Base-by-base conservation (phyloP, 2,329 filamentous ascomycete genomes). In the Dactylellina leptospora region DNA sequence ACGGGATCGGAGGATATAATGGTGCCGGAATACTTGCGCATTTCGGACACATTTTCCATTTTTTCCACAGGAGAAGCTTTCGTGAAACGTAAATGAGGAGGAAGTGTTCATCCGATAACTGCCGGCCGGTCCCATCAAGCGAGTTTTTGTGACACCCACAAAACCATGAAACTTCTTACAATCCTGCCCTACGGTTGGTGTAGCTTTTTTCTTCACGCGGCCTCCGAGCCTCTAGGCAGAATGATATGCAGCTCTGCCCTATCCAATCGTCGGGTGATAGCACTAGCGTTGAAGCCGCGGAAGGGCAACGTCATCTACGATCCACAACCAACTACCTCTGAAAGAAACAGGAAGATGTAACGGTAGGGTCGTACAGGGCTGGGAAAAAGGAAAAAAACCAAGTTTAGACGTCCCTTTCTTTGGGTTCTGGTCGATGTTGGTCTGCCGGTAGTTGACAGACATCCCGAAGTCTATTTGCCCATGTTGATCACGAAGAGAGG, bases 311-410 rank as follows among this genome's bases (percentile, higher is more conserved):
- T 70, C 64, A 70, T 62, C 64, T 70, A 62, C 56, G 25, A 51
- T 51, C 30, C 22, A 40, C 36, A 9, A 11, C 6, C 18, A 2
- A 23, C 30, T 9, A n/a, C 13, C 30, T 4, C 22, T 33, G 6
- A 20, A 36, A 5, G 22, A 22, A 28, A 59, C 11, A 23, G n/a
- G 9, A 45, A 6, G 36, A 62, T 62, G 56, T 71, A 71, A 71
- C 66, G 47, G 64, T 62, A 28, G 36, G 25, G 66, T 63, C n/a
- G 58, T 71, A 71, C 66, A 71, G 20, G 55, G 42, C 56, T 48
- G 64, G 51, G 42, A 48, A 18, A 27, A n/a, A 48, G 18, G 38
- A 42, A 8, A 48, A 44, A 13, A 28, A 27, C 63, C 48, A 51
- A 48, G 20, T 58, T 62, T 36, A 54, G 20, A 48, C 25, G 10